Percentiles rank a stretch among this genome's conserved stretches.
These are phyloP conservation scores for Penicillium sp. DNA, from an alignment of 2,329 filamentous ascomycete genomes.

Conservation along the genomic window DNA sequence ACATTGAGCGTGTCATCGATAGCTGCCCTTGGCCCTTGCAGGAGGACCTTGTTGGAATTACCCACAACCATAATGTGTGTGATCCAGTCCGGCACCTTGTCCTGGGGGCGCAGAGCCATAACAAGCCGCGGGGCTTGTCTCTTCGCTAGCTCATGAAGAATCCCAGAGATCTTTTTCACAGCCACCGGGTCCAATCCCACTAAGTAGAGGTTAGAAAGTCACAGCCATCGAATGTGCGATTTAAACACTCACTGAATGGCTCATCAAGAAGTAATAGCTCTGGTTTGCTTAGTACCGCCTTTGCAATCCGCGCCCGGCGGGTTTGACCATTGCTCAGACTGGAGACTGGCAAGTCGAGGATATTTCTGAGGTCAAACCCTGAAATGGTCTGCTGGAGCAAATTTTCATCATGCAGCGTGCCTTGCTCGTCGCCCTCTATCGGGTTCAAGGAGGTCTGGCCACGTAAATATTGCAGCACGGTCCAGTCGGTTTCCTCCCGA, in stretches of 20 bases:
- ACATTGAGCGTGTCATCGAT: conserved; percentile 49
- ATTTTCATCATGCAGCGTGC: conserved; percentile 48
- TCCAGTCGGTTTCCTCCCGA: conserved; percentile 83
- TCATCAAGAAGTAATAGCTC: conserved; percentile 86
- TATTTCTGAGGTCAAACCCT: conserved; percentile 65
- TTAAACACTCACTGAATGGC: conserved; percentile 65
- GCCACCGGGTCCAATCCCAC: conserved; percentile 90
- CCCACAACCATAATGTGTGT: conserved; percentile 76
- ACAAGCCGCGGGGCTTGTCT: conserved; percentile 68
- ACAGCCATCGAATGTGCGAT: neutral
- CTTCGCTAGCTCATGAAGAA: conserved; percentile 67
- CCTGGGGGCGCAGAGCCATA: conserved; percentile 77
- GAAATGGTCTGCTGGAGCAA: conserved; percentile 62
- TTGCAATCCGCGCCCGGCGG: conserved; percentile 79
- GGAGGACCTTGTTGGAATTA: conserved; percentile 61
- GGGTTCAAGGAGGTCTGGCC: conserved; percentile 84
- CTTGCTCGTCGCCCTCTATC: conserved; percentile 52
- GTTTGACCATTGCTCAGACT: conserved; percentile 95
- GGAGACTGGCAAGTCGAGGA: conserved; percentile 78
- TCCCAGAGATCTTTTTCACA: conserved; percentile 64
- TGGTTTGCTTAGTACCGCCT: conserved; percentile 73
- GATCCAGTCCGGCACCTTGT: conserved; percentile 84
- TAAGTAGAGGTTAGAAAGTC: conserved; percentile 24
- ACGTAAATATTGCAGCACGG: conserved; percentile 72
- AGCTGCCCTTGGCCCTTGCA: conserved; percentile 62